phyloP scores from a whole-genome alignment of 352 stramenopile genomes.

The Halophytophthora batemanensis region DNA sequence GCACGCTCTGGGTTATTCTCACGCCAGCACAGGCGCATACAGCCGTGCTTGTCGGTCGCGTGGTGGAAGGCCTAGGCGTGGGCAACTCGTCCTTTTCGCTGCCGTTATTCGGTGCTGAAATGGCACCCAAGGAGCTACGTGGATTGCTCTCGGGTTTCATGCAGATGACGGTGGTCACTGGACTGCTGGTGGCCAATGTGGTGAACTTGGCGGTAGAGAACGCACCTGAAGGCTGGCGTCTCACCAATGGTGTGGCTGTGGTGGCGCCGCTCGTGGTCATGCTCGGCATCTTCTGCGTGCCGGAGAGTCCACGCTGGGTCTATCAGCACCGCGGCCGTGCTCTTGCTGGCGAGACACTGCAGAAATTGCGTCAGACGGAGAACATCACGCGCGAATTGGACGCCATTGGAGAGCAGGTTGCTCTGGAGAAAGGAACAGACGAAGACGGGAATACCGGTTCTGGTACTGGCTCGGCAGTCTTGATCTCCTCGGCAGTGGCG shows the following conservation, averaged over 20 bases:
- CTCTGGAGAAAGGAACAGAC: too few relatives aligned
- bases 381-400: not conserved
- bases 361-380: slow-evolving; percentile 5
- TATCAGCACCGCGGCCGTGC: slow-evolving; percentile 6
- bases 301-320: slow-evolving; percentile 10
- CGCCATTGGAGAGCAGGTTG: too few relatives aligned
- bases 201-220: slow-evolving; percentile 19
- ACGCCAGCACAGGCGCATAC: slow-evolving; percentile 17
- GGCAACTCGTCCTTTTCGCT: slow-evolving; percentile 32
- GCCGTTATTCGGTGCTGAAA: slow-evolving; percentile 20
- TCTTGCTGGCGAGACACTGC: slow-evolving; percentile 6
- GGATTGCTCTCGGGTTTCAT: slow-evolving; percentile 15
- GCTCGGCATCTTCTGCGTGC: slow-evolving; percentile 12
- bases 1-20: slow-evolving; percentile 30
- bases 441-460: too few relatives aligned
- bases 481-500: too few relatives aligned
- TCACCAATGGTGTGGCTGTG: slow-evolving; percentile 11
- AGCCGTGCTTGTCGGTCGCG: slow-evolving; percentile 23
- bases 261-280: slow-evolving; percentile 3
- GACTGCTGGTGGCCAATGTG: slow-evolving; percentile 15
- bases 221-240: slow-evolving; percentile 15
- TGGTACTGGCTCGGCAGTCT: too few relatives aligned
- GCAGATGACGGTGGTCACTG: slow-evolving; percentile 19
- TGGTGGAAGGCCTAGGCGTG: slow-evolving; percentile 33
- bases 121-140: slow-evolving; percentile 10